phyloP scores from a whole-genome alignment of 768 basidiomycete genomes.

The Wakefieldia striispora region DNA sequence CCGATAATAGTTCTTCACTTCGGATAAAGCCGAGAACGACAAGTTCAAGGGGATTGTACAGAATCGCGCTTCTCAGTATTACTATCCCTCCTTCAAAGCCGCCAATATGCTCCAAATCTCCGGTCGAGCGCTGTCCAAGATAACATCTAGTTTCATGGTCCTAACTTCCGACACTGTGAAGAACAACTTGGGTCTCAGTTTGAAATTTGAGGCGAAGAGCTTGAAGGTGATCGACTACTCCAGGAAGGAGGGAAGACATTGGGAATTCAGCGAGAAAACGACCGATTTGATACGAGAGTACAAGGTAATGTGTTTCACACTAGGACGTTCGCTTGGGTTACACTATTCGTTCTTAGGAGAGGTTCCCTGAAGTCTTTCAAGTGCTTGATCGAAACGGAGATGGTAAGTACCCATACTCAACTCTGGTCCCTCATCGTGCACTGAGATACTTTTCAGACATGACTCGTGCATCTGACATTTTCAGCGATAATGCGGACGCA shows the following conservation, averaged over 20 bases:
- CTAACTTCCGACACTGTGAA: constrained; percentile 72
- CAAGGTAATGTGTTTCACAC: constrained; percentile 45
- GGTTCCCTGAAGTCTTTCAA: constrained; percentile 82
- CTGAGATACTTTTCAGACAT: constrained; percentile 55
- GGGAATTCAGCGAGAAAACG: constrained; percentile 94
- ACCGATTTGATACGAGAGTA: constrained; percentile 80
- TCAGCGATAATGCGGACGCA: constrained; percentile 60
- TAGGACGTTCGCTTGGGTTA: background rate
- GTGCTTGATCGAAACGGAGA: constrained; percentile 71
- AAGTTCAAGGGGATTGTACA: constrained; percentile 71
- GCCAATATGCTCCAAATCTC: constrained; percentile 73
- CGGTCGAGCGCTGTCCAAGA: constrained; percentile 78
- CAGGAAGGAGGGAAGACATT: constrained; percentile 74
- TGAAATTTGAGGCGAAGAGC: constrained; percentile 95
- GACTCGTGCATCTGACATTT: constrained; percentile 57
- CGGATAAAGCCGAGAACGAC: constrained; percentile 76
- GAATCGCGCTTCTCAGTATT: constrained; percentile 48
- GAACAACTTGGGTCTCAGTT: constrained; percentile 86
- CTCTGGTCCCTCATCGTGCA: background rate
- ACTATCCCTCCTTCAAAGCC: constrained; percentile 77
- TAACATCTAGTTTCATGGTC: constrained; percentile 94
- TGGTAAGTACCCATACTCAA: constrained; percentile 38
- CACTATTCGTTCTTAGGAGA: constrained; percentile 39
- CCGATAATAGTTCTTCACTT: constrained; percentile 72
- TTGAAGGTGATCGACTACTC: constrained; percentile 94